Base-by-base conservation (phyloP, 306 rosid species). In the Cajanus cajan region DNA sequence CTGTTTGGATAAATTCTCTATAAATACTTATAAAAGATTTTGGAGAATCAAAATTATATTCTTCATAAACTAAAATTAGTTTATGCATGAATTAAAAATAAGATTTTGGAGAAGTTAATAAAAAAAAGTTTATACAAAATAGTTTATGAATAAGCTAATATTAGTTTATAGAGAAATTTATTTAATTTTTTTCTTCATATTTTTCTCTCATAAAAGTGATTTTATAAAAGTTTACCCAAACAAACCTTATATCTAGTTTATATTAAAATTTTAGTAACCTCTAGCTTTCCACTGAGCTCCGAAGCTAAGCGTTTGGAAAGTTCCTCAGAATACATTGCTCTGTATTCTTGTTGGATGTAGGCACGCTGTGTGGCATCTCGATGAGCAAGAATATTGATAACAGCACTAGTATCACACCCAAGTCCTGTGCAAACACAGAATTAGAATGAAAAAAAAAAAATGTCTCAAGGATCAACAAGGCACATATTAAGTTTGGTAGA, bases 341-440 rank as follows among this genome's bases (percentile, higher is more conserved):
- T 78, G 78, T 88, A 94, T 83, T 94, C 94, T 28, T 88, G 93
- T 65, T 89, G 94, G 82, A 94, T 86, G 79, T 86, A 86, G 73
- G 78, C 77, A n/a, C 97, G 93, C 74, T 90, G 94, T 14, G 86
- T 74, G 24, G 93, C 93, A 64, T 89, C 90, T 21, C 97, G 80
- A 76, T 94, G 97, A 21, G 90, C 93, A 55, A 94, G 87, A 45
- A 94, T 85, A 59, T 84, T 92, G 86, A 94, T 82, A 4, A 94
- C 90, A 47, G 90, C 89, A 9, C 83, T 86, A 2, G 89, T 85
- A 47, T 94, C 97, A 75, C 98, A 89, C 8, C 96, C 97, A 18
- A 92, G 77, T 51, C 98, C 97, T 94, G 79, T 44, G n/a, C 62
- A 62, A 48, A 52, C 24, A 79, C 1, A 15, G 39, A 14, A 19